Percentiles rank a stretch among this genome's conserved stretches.
phyloP scores from a whole-genome alignment of 1,139 yeast genomes.

The Saccharomyces hybrid region DNA sequence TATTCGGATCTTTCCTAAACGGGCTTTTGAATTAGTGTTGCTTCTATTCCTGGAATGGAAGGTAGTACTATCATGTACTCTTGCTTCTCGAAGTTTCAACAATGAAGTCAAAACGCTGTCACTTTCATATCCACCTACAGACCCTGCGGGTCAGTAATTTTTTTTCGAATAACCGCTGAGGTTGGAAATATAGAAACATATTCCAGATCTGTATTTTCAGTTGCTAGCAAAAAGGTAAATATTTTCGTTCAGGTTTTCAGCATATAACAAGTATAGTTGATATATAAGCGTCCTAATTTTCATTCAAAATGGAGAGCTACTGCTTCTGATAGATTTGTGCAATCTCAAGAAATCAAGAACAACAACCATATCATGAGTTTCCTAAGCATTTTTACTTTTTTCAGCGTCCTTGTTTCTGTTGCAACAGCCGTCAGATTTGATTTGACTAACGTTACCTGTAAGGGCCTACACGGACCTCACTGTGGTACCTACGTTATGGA shows the following conservation, averaged over 20 bases:
- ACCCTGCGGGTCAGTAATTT: neutral
- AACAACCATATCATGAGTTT: neutral
- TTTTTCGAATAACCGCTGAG: neutral
- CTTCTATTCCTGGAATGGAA: neutral
- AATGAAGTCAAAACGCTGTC: neutral
- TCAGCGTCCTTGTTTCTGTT: neutral
- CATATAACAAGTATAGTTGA: neutral
- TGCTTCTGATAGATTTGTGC: neutral
- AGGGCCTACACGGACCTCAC: constrained; percentile 10
- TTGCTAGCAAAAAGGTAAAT: neutral
- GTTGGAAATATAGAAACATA: neutral
- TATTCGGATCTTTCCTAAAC: neutral
- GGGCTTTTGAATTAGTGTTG: neutral
- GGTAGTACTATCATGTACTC: neutral
- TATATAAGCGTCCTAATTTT: neutral
- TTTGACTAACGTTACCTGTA: neutral
- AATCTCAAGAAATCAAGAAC: neutral
- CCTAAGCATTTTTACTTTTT: neutral
- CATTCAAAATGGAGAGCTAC: neutral
- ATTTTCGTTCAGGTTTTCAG: neutral
- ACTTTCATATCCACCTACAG: neutral
- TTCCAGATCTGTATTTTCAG: neutral
- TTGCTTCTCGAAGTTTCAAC: neutral
- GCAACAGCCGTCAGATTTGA: neutral
- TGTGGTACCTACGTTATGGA: constrained; percentile 12